Evolutionary conservation across 768 basidiomycete genomes (phyloP), one percentile per base, ranked within the genome.

Genomic region (Imleria badia): DNA sequence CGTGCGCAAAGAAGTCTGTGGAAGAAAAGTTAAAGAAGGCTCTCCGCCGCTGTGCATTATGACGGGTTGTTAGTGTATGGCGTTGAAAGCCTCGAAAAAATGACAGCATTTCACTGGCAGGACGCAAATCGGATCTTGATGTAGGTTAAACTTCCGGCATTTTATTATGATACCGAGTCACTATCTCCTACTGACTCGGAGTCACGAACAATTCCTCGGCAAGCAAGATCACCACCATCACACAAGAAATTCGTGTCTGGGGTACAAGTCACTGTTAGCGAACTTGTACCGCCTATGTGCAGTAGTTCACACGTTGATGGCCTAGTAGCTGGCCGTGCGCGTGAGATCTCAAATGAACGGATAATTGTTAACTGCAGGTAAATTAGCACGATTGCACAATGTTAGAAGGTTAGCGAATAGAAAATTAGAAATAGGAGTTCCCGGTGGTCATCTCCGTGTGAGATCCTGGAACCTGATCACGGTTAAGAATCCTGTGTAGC

Each of bases 11-110:
- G 2, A 77, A 73, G 6, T 77, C 75, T 45, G 79, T 62, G 8
- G 74, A 73, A 3, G 81, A 73, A 23, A 88, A 69, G 14, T 77
- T 79, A 57, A 86, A 83, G 54, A 81, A 64, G 13, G 70, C 58
- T 61, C 80, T 67, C 35, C 59, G 52, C 40, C 29, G 45, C 30
- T 34, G 60, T 35, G 26, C 17, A 17, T 29, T 36, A 22, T 42
- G 54, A 48, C 23, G 10, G 10, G 56, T 26, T 19, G 45, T 46
- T 22, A 42, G 48, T 14, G 59, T 33, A 23, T 39, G 45, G 26
- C 51, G 59, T 36, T 30, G 60, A 48, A 60, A 13, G 22, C 52
- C 44, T 52, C 51, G 52, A 8, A 31, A 8, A 20, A 44, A 19
- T 22, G 20, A 40, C 42, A 60, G 19, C 71, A 71, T 72, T 43